These are phyloP conservation scores for Mycena sanguinolenta DNA, from an alignment of 768 basidiomycete species.

Conservation along the genomic window DNA sequence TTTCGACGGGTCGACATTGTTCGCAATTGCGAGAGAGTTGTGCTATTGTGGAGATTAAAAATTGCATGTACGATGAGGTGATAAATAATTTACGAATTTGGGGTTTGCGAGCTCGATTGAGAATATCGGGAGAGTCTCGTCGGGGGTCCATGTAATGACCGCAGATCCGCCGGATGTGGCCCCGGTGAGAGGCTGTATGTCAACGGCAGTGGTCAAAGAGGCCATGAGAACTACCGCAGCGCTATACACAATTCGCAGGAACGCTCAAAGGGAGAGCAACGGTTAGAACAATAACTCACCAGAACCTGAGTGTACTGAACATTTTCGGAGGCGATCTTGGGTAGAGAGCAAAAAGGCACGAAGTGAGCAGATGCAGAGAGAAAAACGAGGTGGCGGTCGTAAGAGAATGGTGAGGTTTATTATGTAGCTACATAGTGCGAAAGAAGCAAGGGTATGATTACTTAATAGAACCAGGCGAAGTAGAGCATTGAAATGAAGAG, in stretches of 20 bases:
- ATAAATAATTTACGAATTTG: neutral
- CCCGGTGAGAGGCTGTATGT: neutral
- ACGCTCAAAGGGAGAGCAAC: neutral
- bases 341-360: neutral
- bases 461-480: conserved; percentile 2
- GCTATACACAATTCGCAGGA: neutral
- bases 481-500: too few relatives aligned
- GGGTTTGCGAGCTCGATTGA: conserved; percentile 22
- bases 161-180: conserved; percentile 1
- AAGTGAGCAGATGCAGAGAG: neutral
- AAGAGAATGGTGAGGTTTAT: conserved; percentile 15
- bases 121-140: neutral
- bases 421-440: conserved; percentile 31
- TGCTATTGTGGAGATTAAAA: conserved; percentile 8
- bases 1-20: conserved; percentile 24
- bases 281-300: neutral
- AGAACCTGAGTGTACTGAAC: conserved; percentile 17
- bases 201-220: conserved; percentile 3
- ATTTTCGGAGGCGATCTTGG: conserved; percentile 1
- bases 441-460: conserved; percentile 27
- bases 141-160: conserved; percentile 14
- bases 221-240: neutral
- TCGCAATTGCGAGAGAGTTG: conserved; percentile 26
- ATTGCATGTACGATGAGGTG: neutral
- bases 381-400: conserved; percentile 22